Conservation (phyloP, 345 rosid genomes). For the Corchorus capsularis region DNA sequence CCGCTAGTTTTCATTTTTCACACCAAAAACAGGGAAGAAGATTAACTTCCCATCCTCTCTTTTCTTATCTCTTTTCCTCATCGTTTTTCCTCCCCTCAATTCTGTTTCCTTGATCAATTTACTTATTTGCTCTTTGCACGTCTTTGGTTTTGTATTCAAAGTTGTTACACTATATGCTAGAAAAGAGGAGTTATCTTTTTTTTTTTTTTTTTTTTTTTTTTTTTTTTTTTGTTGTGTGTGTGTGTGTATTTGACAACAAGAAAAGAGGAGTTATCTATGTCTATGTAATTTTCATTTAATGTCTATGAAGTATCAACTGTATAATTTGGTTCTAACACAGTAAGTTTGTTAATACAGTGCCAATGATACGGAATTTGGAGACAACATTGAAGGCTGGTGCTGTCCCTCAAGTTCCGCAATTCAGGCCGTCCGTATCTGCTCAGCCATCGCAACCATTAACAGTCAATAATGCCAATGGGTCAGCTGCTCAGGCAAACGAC, state of each 20-base stretch:
- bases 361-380: conserved; percentile 90
- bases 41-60: too few species aligned
- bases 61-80: too few species aligned
- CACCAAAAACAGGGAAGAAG: too few species aligned
- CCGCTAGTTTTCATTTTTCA: too few species aligned
- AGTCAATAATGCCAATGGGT: conserved; percentile 10
- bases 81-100: too few species aligned
- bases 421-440: conserved; percentile 44
- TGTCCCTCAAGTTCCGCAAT: conserved; percentile 88
- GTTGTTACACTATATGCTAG: not conserved
- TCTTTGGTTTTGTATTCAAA: too few species aligned
- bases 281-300: not conserved
- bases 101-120: not conserved
- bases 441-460: conserved; percentile 33
- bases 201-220: too few species aligned
- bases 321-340: not conserved
- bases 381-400: conserved; percentile 78
- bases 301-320: not conserved
- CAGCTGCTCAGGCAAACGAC: conserved; percentile 25
- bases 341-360: conserved; percentile 56
- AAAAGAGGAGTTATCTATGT: not conserved
- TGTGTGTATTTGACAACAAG: too few species aligned
- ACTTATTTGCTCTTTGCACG: not conserved
- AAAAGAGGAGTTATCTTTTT: not conserved
- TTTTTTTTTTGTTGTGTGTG: too few species aligned